Evolutionary conservation across 345 rosid genomes (phyloP), one percentile per base, ranked within the genome.

Genomic region (Erysimum cheiranthoides): DNA sequence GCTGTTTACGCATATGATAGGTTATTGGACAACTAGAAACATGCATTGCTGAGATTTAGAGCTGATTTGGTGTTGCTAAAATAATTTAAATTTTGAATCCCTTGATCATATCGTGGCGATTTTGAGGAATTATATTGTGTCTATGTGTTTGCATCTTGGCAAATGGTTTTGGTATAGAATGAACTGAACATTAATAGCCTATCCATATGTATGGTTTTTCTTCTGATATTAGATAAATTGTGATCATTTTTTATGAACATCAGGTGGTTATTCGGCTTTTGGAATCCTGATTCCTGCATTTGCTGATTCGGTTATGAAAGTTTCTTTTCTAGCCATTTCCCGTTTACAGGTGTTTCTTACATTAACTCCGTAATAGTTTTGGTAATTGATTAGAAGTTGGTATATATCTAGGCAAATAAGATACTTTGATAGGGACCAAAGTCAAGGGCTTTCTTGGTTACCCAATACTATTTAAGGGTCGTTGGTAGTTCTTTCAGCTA

Each of bases 81-180:
- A 51, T 25, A 69, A 51, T 27, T 40, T 40, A 42, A 40, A 32
- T 34, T 70, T 51, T 34, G 50, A 52, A 40, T 49, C 47, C 51
- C 62, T 67, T 60, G 61, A 49, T 68, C 12, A 35, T 35, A 52
- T 50, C 14, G 11, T 43, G 49, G 58, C 43, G 50, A 61, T 27
- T 57, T 53, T 28, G 36, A 34, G 52, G 42, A 18, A 17, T 45
- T 46, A 14, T 71, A 17, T 43, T 71, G 16, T 62, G 45, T 70
- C 66, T 45, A 11, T 70, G 30, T 42, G 30, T 42, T 62, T 53
- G 80, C 66, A 31, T 77, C 71, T 64, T 47, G 72, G 53, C 66
- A 46, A 63, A 39, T 8, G 3, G 43, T 69, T 39, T 70, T 39
- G 50, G 60, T n/a, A 39, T 43, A 17, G 14, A 25, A 35, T 34